phyloP scores from a whole-genome alignment of 352 stramenopile species.

The Pythium dissimile region DNA sequence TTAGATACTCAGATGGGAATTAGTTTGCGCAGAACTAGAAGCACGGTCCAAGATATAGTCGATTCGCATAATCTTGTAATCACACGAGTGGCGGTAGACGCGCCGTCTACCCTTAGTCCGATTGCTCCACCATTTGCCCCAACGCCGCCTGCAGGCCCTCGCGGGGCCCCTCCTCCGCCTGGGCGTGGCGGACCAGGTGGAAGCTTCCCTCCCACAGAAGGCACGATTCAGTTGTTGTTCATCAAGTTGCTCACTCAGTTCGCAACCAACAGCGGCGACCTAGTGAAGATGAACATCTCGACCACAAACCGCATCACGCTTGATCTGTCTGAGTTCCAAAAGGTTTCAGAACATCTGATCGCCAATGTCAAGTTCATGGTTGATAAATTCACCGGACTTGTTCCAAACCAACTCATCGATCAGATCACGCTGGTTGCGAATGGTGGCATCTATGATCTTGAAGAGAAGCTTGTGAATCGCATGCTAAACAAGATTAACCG shows the following conservation, averaged over 20 bases:
- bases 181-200: too few relatives aligned
- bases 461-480: not conserved
- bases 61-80: too few relatives aligned
- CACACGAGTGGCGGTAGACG: too few relatives aligned
- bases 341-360: not conserved
- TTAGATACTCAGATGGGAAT: too few relatives aligned
- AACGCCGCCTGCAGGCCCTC: too few relatives aligned
- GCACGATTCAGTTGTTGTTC: too few relatives aligned
- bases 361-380: not conserved
- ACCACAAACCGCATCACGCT: not conserved
- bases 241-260: not conserved
- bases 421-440: not conserved
- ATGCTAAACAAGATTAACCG: not conserved
- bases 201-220: too few relatives aligned
- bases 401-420: not conserved
- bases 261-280: not conserved
- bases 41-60: too few relatives aligned
- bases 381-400: not conserved
- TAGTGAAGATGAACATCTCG: not conserved
- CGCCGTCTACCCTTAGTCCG: too few relatives aligned
- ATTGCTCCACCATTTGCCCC: too few relatives aligned
- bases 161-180: too few relatives aligned
- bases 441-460: not conserved
- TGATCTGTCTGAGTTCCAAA: not conserved
- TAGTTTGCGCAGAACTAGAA: too few relatives aligned